These are phyloP conservation scores for Amanita phalloides DNA, from an alignment of 768 basidiomycete genomes.

Conservation along the genomic window DNA sequence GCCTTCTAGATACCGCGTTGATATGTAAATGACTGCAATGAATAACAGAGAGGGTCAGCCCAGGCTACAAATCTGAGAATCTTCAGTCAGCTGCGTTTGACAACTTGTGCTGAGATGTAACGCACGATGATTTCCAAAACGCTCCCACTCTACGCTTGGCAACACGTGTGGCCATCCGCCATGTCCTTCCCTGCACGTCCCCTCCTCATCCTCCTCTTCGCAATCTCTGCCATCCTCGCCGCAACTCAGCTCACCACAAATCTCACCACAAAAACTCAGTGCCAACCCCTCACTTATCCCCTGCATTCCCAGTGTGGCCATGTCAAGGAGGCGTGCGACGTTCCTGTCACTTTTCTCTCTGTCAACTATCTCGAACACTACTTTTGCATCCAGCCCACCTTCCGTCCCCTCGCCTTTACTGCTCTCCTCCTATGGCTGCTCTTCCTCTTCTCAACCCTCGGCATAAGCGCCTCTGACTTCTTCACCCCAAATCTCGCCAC, in stretches of 20 bases:
- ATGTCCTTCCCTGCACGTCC: conserved; percentile 44
- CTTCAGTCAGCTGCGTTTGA: too few species aligned
- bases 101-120: too few species aligned
- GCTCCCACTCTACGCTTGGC: too few species aligned
- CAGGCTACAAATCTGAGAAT: too few species aligned
- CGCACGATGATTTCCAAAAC: too few species aligned
- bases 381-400: conserved; percentile 48
- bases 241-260: conserved; percentile 3
- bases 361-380: conserved; percentile 62
- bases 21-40: too few species aligned
- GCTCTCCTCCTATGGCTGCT: conserved; percentile 68
- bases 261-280: conserved; percentile 29
- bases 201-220: conserved; percentile 39
- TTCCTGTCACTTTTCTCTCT: conserved; percentile 53
- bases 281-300: conserved; percentile 50
- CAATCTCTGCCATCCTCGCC: conserved; percentile 42
- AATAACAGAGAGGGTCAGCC: too few species aligned
- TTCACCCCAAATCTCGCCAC: conserved; percentile 95
- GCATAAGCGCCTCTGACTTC: conserved; percentile 93
- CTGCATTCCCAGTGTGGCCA: conserved; percentile 51
- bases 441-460: conserved; percentile 93
- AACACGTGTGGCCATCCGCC: neutral
- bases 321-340: conserved; percentile 46
- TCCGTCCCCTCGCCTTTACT: conserved; percentile 51
- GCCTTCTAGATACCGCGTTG: too few species aligned